Percentiles rank a stretch among this genome's conserved stretches.
Conservation (phyloP, 805 yeast genomes). For the Alloascoidea africana region DNA sequence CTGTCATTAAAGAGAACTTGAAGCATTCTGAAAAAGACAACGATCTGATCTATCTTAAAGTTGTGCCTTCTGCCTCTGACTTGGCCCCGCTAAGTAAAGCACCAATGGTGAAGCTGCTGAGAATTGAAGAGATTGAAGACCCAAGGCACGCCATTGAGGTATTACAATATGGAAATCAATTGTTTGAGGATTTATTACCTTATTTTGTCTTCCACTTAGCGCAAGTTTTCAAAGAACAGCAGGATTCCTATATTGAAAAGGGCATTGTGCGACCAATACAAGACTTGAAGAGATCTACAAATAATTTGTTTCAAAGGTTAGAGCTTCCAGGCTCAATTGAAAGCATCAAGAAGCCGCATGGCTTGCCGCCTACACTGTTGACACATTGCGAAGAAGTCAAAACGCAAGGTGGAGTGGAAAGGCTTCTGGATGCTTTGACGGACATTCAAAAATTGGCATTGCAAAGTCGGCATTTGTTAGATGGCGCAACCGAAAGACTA, state of each 20-base stretch:
- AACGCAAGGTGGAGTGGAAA: conserved; percentile 33
- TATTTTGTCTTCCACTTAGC: conserved; percentile 48
- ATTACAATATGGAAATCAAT: conserved; percentile 12
- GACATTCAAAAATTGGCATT: conserved; percentile 30
- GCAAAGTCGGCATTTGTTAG: conserved; percentile 26
- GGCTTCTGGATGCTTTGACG: conserved; percentile 24
- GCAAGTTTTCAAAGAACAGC: conserved; percentile 53
- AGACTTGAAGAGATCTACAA: conserved; percentile 28
- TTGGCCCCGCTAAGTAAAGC: conserved; percentile 31
- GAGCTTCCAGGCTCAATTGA: conserved; percentile 53
- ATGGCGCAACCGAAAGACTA: conserved; percentile 30
- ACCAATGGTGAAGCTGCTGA: conserved; percentile 36
- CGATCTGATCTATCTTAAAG: conserved; percentile 59
- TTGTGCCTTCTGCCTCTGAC: conserved; percentile 30
- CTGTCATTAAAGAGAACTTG: conserved; percentile 28
- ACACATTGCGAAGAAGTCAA: conserved; percentile 39
- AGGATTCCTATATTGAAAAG: conserved; percentile 31
- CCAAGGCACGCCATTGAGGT: conserved; percentile 15
- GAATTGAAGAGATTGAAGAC: conserved; percentile 20
- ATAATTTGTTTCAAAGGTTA: conserved; percentile 27
- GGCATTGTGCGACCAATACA: conserved; percentile 32
- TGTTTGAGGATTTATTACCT: conserved; percentile 58
- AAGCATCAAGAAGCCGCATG: conserved; percentile 36
- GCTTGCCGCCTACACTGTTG: conserved; percentile 40
- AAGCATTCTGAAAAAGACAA: conserved; percentile 60